phyloP scores from a whole-genome alignment of 1,139 yeast genomes.

The Hemisphaericaspora subhashii region DNA sequence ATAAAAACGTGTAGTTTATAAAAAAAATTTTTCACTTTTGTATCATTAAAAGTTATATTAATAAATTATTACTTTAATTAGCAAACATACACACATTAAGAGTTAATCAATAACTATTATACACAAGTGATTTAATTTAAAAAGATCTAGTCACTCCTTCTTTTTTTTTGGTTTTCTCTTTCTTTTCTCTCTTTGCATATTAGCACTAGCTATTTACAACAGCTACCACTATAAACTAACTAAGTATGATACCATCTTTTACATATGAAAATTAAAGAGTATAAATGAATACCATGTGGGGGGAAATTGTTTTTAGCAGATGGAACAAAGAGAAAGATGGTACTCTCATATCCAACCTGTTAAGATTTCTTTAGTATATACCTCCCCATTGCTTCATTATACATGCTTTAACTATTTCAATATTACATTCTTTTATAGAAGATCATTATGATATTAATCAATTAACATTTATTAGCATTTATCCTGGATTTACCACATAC shows the following conservation, averaged over 20 bases:
- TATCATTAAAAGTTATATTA: too few relatives aligned
- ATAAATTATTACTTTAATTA: too few relatives aligned
- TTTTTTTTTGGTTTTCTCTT: too few relatives aligned
- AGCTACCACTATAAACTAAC: not conserved
- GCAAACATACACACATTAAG: too few relatives aligned
- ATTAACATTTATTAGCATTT: not conserved
- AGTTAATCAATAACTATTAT: too few relatives aligned
- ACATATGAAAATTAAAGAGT: not conserved
- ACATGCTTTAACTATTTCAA: not conserved
- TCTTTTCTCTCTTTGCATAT: too few relatives aligned
- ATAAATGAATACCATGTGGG: constrained; percentile 1
- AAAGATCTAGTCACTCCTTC: too few relatives aligned
- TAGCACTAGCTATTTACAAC: too few relatives aligned
- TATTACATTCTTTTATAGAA: too few relatives aligned
- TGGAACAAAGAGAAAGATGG: not conserved
- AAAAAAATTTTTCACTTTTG: too few relatives aligned
- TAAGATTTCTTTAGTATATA: not conserved
- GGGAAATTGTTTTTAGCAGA: not conserved
- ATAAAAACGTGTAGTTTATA: too few relatives aligned
- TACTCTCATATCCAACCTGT: constrained; percentile 1
- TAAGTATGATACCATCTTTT: not conserved
- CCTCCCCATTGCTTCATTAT: not conserved
- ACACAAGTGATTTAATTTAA: too few relatives aligned
- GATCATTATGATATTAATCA: constrained; percentile 1
- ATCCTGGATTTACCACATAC: not conserved